These are phyloP conservation scores for Limnomonas spitsbergensis DNA, from an alignment of 139 green algal genomes.

Conservation along the genomic window DNA sequence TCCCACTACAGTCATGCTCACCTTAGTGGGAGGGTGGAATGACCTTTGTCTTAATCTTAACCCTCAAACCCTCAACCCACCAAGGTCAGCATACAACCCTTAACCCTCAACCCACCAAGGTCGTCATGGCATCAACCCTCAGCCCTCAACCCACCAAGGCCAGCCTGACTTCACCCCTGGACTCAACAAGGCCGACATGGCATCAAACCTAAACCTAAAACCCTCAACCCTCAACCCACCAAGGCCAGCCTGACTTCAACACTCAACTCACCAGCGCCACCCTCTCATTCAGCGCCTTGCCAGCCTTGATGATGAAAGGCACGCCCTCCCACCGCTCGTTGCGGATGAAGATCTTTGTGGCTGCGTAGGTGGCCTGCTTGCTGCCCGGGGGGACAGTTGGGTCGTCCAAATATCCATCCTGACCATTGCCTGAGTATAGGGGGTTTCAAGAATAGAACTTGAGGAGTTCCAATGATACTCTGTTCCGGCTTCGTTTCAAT, in stretches of 20 bases:
- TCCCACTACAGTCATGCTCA: too few relatives aligned
- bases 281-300: slow-evolving; percentile 81
- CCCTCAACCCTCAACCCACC: neutral
- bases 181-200: too few relatives aligned
- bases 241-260: neutral
- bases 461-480: neutral
- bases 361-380: slow-evolving; percentile 82
- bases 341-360: slow-evolving; percentile 71
- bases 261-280: slow-evolving; percentile 25
- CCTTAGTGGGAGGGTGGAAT: too few relatives aligned
- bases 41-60: too few relatives aligned
- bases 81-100: too few relatives aligned
- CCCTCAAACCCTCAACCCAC: neutral
- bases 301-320: slow-evolving; percentile 91
- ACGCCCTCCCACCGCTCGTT: slow-evolving; percentile 90
- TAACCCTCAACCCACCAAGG: too few relatives aligned
- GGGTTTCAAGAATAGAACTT: neutral
- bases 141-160: too few relatives aligned
- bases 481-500: too few relatives aligned
- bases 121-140: too few relatives aligned
- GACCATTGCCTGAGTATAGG: slow-evolving; percentile 25
- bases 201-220: too few relatives aligned
- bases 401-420: slow-evolving; percentile 90
- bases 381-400: slow-evolving; percentile 67
- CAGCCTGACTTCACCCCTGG: too few relatives aligned